Percentiles rank a stretch among this genome's conserved stretches.
phyloP scores from a whole-genome alignment of 129 eudicot species.

The Sambucus nigra region DNA sequence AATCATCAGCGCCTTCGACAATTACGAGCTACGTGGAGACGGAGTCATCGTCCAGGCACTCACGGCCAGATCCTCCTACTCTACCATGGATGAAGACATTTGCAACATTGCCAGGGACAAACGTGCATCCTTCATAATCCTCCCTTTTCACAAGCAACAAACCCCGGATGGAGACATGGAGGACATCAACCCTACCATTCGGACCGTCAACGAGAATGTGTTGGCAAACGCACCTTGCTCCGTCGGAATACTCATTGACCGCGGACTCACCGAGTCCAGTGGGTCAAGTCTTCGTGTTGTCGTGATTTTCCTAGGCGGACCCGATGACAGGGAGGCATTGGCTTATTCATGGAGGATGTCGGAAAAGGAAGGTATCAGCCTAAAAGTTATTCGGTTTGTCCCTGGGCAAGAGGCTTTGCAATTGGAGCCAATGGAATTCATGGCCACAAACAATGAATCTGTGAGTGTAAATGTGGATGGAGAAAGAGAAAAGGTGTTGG shows the following conservation, averaged over 20 bases:
- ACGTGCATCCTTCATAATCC: slow-evolving; percentile 26
- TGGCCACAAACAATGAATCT: not conserved
- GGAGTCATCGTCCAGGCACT: slow-evolving; percentile 28
- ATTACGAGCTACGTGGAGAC: slow-evolving; percentile 30
- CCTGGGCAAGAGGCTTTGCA: slow-evolving; percentile 17
- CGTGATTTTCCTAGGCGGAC: slow-evolving; percentile 43
- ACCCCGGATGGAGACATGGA: slow-evolving; percentile 33
- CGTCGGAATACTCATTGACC: slow-evolving; percentile 36
- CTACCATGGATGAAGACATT: slow-evolving; percentile 53
- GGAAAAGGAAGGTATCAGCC: slow-evolving; percentile 13
- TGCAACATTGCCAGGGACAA: slow-evolving; percentile 36
- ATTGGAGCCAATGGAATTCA: slow-evolving; percentile 4
- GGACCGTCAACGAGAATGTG: slow-evolving; percentile 40
- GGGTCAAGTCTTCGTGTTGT: slow-evolving; percentile 19
- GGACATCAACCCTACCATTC: slow-evolving; percentile 32
- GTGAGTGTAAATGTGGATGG: slow-evolving; percentile 9
- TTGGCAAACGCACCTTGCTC: slow-evolving; percentile 45
- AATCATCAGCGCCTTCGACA: slow-evolving; percentile 36
- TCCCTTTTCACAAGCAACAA: slow-evolving; percentile 39
- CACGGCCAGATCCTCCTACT: slow-evolving; percentile 33
- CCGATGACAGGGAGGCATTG: slow-evolving; percentile 58
- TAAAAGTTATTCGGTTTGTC: slow-evolving; percentile 29
- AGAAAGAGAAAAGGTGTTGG: slow-evolving; percentile 33
- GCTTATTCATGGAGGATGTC: slow-evolving; percentile 46
- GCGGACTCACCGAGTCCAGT: slow-evolving; percentile 25